phyloP scores from a whole-genome alignment of 2,329 filamentous ascomycete species.

The Endocalyx cinctus region DNA sequence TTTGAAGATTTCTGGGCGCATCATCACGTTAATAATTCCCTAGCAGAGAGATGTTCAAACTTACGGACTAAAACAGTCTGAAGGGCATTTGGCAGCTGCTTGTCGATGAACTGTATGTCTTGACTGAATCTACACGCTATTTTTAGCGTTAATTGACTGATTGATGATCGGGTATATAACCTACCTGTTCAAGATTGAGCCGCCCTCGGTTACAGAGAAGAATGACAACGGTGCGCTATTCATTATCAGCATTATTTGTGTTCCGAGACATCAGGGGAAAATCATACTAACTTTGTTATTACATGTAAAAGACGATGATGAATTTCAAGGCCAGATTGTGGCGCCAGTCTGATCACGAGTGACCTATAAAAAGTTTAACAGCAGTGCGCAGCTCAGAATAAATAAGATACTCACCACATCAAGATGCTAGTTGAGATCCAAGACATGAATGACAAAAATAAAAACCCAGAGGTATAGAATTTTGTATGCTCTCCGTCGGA shows the following conservation, averaged over 20 bases:
- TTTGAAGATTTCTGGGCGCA: slow-evolving; percentile 35
- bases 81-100: neutral
- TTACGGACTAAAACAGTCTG: neutral
- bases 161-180: neutral
- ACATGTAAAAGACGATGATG: neutral
- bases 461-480: slow-evolving; percentile 33
- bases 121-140: neutral
- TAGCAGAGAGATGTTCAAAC: no score
- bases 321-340: neutral
- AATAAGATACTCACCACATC: slow-evolving; percentile 29
- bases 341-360: neutral
- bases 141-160: neutral
- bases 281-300: neutral
- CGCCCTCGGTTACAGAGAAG: neutral
- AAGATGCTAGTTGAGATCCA: slow-evolving; percentile 31
- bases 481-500: slow-evolving; percentile 10
- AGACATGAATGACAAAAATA: slow-evolving; percentile 28
- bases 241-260: no score
- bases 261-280: neutral
- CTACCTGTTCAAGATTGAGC: neutral
- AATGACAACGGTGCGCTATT: neutral
- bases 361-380: no score
- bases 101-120: neutral
- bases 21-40: neutral
- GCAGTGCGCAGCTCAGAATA: no score